phyloP scores from a whole-genome alignment of 148 eudicot species.

The Chenopodium quinoa region DNA sequence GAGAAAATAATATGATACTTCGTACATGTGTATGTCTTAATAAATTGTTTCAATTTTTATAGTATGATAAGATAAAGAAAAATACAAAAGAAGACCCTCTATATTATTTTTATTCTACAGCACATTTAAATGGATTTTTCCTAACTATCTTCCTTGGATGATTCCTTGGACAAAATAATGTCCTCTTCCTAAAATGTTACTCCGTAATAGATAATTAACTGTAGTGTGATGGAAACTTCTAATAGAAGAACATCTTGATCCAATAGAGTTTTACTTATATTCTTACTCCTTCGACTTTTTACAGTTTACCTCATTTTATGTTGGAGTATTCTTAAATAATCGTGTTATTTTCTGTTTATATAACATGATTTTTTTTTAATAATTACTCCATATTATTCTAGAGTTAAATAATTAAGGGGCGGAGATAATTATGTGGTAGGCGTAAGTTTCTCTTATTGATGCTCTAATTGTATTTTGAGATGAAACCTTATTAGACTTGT shows the following conservation, averaged over 20 bases:
- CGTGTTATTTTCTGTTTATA: too few relatives aligned
- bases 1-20: background rate
- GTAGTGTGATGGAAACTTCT: background rate
- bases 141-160: background rate
- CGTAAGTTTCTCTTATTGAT: too few relatives aligned
- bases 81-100: background rate
- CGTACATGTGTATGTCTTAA: slow-evolving; percentile 16
- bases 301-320: too few relatives aligned
- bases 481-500: too few relatives aligned
- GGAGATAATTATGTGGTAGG: too few relatives aligned
- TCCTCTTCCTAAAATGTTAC: background rate
- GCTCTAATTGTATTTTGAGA: too few relatives aligned
- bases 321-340: too few relatives aligned
- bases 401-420: too few relatives aligned
- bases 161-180: background rate
- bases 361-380: too few relatives aligned
- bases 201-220: background rate
- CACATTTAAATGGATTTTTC: slow-evolving; percentile 8
- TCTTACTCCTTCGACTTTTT: background rate
- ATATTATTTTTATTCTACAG: background rate
- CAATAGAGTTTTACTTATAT: too few relatives aligned
- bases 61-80: background rate
- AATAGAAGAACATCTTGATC: background rate
- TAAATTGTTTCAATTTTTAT: background rate
- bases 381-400: too few relatives aligned